Evolutionary conservation across 2,329 filamentous ascomycete genomes (phyloP).

Genomic region (Fusarium coicis): DNA sequence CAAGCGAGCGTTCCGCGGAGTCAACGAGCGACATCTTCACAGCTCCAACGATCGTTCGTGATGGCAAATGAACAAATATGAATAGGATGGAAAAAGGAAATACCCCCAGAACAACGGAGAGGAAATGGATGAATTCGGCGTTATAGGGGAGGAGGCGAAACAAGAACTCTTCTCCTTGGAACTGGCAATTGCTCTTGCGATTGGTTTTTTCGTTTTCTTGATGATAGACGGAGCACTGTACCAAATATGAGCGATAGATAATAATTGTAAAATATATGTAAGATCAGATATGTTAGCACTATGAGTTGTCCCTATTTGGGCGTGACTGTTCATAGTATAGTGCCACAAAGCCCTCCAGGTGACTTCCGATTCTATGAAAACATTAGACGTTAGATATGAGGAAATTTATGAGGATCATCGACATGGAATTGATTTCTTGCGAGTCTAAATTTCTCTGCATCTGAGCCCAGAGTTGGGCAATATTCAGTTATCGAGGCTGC

Average conservation of each 20-base stretch:
- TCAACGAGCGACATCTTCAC: slow-evolving; percentile 66
- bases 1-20: slow-evolving; percentile 83
- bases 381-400: no score
- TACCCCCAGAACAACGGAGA: slow-evolving; percentile 10
- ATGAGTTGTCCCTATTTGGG: not conserved
- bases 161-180: slow-evolving; percentile 30
- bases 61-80: not conserved
- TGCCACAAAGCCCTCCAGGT: no score
- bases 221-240: slow-evolving; percentile 33
- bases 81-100: slow-evolving; percentile 14
- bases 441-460: not conserved
- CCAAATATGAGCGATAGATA: slow-evolving; percentile 38
- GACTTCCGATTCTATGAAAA: no score
- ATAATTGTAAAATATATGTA: slow-evolving; percentile 40
- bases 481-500: slow-evolving; percentile 48
- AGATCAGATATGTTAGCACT: not conserved
- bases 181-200: not conserved
- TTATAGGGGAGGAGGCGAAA: slow-evolving; percentile 24
- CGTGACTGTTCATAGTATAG: not conserved
- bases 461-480: not conserved
- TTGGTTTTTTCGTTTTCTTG: slow-evolving; percentile 6
- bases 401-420: no score
- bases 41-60: slow-evolving; percentile 16
- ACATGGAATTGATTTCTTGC: no score
- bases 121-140: slow-evolving; percentile 33